Evolutionary conservation across 176 grass and related monocot genomes (phyloP).

Genomic region (Zea luxurians): DNA sequence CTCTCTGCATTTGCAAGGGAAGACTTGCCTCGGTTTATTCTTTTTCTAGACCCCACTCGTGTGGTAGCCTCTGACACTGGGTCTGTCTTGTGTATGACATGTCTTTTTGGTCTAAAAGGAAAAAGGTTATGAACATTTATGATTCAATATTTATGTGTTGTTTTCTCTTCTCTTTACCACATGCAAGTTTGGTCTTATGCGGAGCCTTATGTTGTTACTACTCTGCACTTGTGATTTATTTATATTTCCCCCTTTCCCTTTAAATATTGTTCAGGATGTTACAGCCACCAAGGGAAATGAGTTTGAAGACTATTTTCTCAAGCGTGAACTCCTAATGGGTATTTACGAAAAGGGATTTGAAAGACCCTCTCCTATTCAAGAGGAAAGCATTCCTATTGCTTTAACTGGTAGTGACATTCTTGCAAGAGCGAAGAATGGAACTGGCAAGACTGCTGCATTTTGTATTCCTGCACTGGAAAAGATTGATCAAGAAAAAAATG

Average conservation of each 20-base stretch:
- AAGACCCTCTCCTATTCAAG: conserved; percentile 96
- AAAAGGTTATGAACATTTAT: conserved; percentile 15
- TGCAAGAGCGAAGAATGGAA: conserved; percentile 98
- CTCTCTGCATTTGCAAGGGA: too few species aligned
- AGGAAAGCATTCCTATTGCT: conserved; percentile 98
- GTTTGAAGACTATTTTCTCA: conserved; percentile 99
- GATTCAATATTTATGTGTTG: background rate
- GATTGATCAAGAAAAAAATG: conserved; percentile 93
- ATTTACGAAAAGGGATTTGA: conserved; percentile 98
- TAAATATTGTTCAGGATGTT: conserved; percentile 65
- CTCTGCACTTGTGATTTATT: background rate
- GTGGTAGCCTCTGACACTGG: too few species aligned
- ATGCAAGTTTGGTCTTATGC: background rate
- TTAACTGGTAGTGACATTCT: conserved; percentile 97
- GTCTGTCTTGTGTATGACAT: background rate
- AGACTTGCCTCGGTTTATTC: too few species aligned
- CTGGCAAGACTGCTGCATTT: conserved; percentile 92
- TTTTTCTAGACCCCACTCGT: too few species aligned
- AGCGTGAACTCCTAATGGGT: conserved; percentile 95
- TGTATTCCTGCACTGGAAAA: conserved; percentile 97
- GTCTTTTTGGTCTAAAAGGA: background rate
- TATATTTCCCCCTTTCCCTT: background rate
- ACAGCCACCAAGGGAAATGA: conserved; percentile 98
- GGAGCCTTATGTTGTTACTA: background rate
- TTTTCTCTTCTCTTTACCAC: conserved; percentile 1